Base-by-base conservation (phyloP, 1,139 yeast species). In the Candida sanyaensis region DNA sequence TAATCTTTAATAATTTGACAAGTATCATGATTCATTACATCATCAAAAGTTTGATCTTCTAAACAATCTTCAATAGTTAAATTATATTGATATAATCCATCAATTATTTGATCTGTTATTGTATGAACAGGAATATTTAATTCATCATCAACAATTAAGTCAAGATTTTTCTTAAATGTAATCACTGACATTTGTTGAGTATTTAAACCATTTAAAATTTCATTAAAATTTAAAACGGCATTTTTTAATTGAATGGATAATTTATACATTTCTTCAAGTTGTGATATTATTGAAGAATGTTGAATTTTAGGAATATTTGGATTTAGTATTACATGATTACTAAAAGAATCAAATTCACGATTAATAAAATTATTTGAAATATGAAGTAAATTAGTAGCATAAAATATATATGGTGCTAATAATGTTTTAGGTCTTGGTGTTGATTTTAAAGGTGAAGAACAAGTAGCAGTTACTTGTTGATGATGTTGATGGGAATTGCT, bases 321-420 rank as follows among this genome's bases (percentile, higher is more conserved):
- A 39, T 51, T 51, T 23, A 54, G 44, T 3, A 52, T 52, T 11
- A 44, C 36, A 6, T 45, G 39, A 28, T 41, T 33, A 33, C 45
- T 34, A 44, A 54, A 54, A 7, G 50, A 41, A 11, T 36, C 47
- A 37, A 54, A 52, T 36, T 55, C 56, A 13, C 50, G 44, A 33
- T 51, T 52, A 6, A 49, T 34, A 41, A 55, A 54, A 43, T 48
- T 51, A 24, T 53, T 52, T 6, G 54, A 33, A 36, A 62, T 46
- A 24, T 50, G 46, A 13, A 46, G 46, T 31, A 62, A 51, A 43
- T 59, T 60, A 9, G 55, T 45, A 9, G 63, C 57, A 46, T 59
- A 55, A 45, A 59, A 62, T 9, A 56, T 10, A 44, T 62, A 61
- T 37, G 59, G 57, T 28, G 54, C 50, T 34, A 56, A 46, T 41